Base-by-base conservation (phyloP, 768 basidiomycete species). In the Kwoniella europaea region DNA sequence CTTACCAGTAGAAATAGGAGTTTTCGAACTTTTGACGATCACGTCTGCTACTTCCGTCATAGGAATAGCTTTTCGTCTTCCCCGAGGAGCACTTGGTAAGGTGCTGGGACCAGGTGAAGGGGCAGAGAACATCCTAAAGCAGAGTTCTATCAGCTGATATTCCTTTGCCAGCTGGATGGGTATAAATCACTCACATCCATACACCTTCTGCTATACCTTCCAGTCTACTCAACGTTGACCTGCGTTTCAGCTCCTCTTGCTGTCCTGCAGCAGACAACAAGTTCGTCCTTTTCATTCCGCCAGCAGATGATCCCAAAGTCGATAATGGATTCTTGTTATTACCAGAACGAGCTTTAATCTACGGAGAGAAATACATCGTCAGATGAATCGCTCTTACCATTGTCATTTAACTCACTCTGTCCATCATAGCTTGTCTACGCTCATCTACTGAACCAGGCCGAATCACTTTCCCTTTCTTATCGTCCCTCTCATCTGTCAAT, bases 11-110 rank as follows among this genome's bases (percentile, higher is more conserved):
- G 82, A 83, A 59, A 84, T 84, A 15, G 81, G 83, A 20, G 81
- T 79, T 65, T 84, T 84, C 42, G 82, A 83, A 10, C 78, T 80
- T 69, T 84, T 82, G 29, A 84, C 81, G 35, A 84, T 77, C 22
- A 83, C 75, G n/a, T 80, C 76, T 10, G 80, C 75, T 1, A 82
- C 84, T 64, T 84, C 82, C 1, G 68, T 42, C 69, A 84, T 67
- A 10, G 82, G 82, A 46, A 84, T 82, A 0, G 80, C 82, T 52
- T 76, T 75, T 57, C 84, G 63, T 70, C 78, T 62, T 2, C 73
- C 72, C 54, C 76, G 67, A 18, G 71, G 74, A 5, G 76, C 79
- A 18, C 71, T 76, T 1, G 74, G 72, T 16, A 77, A 44, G 1
- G 76, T 68, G 5, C 52, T 71, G 2, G 75, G 67, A 5, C 71